Evolutionary conservation across 192 early-diverging fungal genomes (phyloP), one percentile per base, ranked within the genome.

Genomic region (Coemansia biformis): DNA sequence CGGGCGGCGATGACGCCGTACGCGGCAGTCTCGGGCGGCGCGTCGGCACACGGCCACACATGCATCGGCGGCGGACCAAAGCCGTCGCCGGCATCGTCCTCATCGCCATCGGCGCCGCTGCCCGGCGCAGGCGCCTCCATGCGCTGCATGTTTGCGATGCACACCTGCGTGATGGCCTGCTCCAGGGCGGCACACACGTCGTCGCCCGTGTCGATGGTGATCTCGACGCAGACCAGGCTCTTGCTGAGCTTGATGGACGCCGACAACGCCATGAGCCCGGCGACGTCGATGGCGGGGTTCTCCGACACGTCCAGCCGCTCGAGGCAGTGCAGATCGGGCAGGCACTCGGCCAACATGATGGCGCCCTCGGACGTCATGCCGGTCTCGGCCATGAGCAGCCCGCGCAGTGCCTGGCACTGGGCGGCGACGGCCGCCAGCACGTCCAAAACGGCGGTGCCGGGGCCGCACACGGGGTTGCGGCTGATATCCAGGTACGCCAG

Each of bases 211-310:
- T 67, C 63, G 19, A 78, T 60, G 0, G 76, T 81, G 42, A 94
- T 57, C 45, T 91, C 88, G 28, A 94, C 56, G 46, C 77, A 80
- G 16, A 81, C 81, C 36, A 94, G 54, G 37, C 82, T 82, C 33
- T 71, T 57, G 63, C 90, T 94, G 59, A 88, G 82, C 46, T 84
- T 83, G 26, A 92, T 75, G n/a, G 83, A 83, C 8, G 82, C 84
- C 4, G 86, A 74, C n/a, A 94, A 65, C 4, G 90, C 88, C 78
- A 89, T 83, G 9, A 89, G 61, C 8, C 90, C 92, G 2, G 84
- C 87, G 51, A 91, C 59, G 21, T 86, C 83, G 29, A 94, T 86
- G 2, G 53, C 65, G 10, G 82, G 78, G 59, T 94, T 94, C 17
- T 77, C 65, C 5, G 85, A 83, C 24, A 94, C 59, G 57, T 92